Percentiles rank a stretch among this genome's conserved stretches.
Conservation (phyloP, 805 yeast genomes). For the Barnettozyma pratensis region DNA sequence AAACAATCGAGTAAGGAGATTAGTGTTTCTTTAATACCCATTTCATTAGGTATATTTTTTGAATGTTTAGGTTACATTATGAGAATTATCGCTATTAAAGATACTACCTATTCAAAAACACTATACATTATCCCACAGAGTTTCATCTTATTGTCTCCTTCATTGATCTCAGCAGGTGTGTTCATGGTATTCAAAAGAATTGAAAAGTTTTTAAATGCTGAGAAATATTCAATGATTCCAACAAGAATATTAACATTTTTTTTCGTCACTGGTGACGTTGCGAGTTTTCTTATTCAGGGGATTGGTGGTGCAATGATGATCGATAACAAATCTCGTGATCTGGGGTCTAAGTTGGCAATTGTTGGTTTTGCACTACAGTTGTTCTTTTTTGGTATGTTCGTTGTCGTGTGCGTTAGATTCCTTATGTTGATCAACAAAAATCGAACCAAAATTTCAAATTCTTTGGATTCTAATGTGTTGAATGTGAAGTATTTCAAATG, state of each 20-base stretch:
- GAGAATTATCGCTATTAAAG: neutral
- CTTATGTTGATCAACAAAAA: neutral
- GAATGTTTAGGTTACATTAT: slow-evolving; percentile 3
- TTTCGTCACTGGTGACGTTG: slow-evolving; percentile 4
- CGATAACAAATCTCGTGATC: neutral
- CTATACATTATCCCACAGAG: slow-evolving; percentile 2
- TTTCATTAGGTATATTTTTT: neutral
- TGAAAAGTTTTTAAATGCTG: neutral
- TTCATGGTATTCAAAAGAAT: slow-evolving; percentile 3
- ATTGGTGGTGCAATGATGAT: slow-evolving; percentile 1
- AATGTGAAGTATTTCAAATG: neutral
- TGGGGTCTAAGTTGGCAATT: neutral
- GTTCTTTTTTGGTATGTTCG: neutral
- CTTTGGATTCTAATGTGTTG: neutral
- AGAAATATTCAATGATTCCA: neutral
- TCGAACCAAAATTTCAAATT: neutral
- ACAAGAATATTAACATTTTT: neutral
- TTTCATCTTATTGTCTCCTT: slow-evolving; percentile 1
- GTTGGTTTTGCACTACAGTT: slow-evolving; percentile 3
- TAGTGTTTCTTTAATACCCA: neutral
- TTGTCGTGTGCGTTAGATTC: neutral
- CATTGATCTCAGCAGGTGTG: slow-evolving; percentile 1
- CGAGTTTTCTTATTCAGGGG: slow-evolving; percentile 1
- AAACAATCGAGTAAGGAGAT: neutral
- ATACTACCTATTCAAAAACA: neutral